Evolutionary conservation across 2,329 filamentous ascomycete species (phyloP).

Genomic region (Bipolaris gigantea): DNA sequence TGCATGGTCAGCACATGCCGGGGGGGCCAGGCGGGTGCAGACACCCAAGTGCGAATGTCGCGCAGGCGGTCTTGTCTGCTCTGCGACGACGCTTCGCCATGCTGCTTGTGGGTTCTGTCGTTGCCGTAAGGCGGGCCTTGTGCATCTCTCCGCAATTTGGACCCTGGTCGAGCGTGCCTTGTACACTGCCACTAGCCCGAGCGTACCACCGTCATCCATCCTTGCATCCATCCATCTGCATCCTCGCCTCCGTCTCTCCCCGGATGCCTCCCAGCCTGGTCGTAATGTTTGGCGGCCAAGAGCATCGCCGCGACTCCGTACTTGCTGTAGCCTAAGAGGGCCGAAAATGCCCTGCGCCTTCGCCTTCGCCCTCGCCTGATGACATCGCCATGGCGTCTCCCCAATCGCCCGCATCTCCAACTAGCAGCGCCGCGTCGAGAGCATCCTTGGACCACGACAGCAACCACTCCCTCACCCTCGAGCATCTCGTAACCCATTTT

Average conservation of each 20-base stretch:
- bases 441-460: slow-evolving; percentile 26
- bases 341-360: neutral
- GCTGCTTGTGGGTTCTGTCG: neutral
- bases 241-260: neutral
- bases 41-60: neutral
- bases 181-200: neutral
- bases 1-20: slow-evolving; percentile 1
- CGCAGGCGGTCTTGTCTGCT: neutral
- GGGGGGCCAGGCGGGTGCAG: neutral
- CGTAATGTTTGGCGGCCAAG: neutral
- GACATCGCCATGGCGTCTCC: slow-evolving; percentile 39
- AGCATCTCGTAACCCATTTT: slow-evolving; percentile 80
- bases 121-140: neutral
- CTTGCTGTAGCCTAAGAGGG: neutral
- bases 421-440: slow-evolving; percentile 41
- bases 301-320: neutral
- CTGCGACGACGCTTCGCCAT: neutral
- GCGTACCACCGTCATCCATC: neutral
- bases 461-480: slow-evolving; percentile 57
- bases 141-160: neutral
- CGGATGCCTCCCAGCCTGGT: neutral
- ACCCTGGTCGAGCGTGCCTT: neutral
- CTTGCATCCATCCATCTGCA: neutral
- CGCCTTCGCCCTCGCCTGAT: neutral
- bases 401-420: slow-evolving; percentile 46